These are phyloP conservation scores for Paraconiothyrium brasiliense DNA, from an alignment of 2,329 filamentous ascomycete genomes.

Conservation along the genomic window DNA sequence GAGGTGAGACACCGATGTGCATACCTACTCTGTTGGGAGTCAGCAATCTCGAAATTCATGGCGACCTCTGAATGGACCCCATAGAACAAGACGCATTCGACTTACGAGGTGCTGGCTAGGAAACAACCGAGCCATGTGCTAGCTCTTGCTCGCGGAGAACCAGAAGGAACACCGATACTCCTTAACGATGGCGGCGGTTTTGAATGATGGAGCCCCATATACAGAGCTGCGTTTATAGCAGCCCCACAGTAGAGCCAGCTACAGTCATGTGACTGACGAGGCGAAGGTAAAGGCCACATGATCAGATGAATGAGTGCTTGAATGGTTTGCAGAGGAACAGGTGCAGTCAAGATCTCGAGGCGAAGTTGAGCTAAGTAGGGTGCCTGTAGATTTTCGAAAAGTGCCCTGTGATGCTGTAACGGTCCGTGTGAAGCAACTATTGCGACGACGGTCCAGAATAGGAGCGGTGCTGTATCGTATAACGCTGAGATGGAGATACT, in stretches of 20 bases:
- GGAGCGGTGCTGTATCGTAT: slow-evolving; percentile 26
- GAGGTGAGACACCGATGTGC: slow-evolving; percentile 29
- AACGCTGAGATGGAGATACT: slow-evolving; percentile 26
- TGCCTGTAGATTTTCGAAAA: slow-evolving; percentile 19
- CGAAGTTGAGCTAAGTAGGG: slow-evolving; percentile 22
- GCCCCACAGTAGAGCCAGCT: slow-evolving; percentile 35
- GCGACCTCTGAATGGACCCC: not conserved
- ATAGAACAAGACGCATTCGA: not conserved
- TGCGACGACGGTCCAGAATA: slow-evolving; percentile 35
- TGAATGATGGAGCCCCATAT: slow-evolving; percentile 32
- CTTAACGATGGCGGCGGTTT: slow-evolving; percentile 26
- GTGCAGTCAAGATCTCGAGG: slow-evolving; percentile 24
- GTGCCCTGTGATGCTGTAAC: slow-evolving; percentile 14
- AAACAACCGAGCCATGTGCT: slow-evolving; percentile 37
- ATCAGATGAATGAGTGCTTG: slow-evolving; percentile 31
- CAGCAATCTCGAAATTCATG: not conserved
- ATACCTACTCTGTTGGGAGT: slow-evolving; percentile 25
- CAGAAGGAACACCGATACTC: slow-evolving; percentile 28
- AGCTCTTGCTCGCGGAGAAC: slow-evolving; percentile 25
- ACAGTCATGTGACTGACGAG: slow-evolving; percentile 26
- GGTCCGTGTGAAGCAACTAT: slow-evolving; percentile 23
- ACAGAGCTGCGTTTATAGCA: slow-evolving; percentile 34
- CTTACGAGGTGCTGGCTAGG: slow-evolving; percentile 29
- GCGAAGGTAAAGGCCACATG: slow-evolving; percentile 28
- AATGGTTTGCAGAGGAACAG: slow-evolving; percentile 31